Conservation (phyloP, 225 moss, liverwort and hornwort species). For the Thuidium tamariscinum region DNA sequence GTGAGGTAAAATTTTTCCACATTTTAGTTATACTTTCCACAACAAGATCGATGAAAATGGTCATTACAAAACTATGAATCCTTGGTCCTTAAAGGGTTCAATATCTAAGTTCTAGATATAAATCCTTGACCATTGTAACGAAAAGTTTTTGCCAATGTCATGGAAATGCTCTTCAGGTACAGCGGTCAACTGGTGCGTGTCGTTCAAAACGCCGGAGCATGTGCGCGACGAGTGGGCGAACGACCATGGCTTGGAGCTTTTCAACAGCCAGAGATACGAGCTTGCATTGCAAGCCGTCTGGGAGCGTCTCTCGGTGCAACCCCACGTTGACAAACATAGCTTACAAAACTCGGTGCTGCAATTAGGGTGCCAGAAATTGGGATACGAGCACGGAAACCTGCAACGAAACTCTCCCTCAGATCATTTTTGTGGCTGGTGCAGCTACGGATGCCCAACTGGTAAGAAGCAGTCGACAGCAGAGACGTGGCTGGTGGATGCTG, state of each 20-base stretch:
- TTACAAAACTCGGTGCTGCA: constrained; percentile 51
- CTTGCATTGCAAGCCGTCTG: constrained; percentile 58
- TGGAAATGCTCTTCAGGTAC: constrained; percentile 12
- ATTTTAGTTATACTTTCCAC: not conserved
- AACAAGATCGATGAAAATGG: not conserved
- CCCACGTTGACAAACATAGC: constrained; percentile 23
- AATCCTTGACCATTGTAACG: not conserved
- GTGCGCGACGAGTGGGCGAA: constrained; percentile 71
- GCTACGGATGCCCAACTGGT: constrained; percentile 57
- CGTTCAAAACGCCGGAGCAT: constrained; percentile 64
- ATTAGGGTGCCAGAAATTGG: constrained; percentile 49
- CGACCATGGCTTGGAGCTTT: constrained; percentile 35
- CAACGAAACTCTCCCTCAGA: constrained; percentile 34
- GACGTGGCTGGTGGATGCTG: constrained; percentile 89
- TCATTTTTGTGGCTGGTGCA: constrained; percentile 84
- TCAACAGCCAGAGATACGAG: constrained; percentile 30
- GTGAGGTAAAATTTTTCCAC: not conserved
- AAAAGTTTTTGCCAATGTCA: not conserved
- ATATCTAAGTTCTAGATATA: not conserved
- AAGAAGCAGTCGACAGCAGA: constrained; percentile 60
- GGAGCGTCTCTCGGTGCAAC: constrained; percentile 39
- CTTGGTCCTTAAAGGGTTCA: not conserved
- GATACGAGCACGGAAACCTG: constrained; percentile 23
- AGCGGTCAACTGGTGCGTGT: constrained; percentile 65
- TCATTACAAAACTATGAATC: not conserved